A percentile compares a stretch with the other conserved stretches of the same genome.
Evolutionary conservation across 2,329 filamentous ascomycete genomes (phyloP).

Genomic region (Botrytis medusae): DNA sequence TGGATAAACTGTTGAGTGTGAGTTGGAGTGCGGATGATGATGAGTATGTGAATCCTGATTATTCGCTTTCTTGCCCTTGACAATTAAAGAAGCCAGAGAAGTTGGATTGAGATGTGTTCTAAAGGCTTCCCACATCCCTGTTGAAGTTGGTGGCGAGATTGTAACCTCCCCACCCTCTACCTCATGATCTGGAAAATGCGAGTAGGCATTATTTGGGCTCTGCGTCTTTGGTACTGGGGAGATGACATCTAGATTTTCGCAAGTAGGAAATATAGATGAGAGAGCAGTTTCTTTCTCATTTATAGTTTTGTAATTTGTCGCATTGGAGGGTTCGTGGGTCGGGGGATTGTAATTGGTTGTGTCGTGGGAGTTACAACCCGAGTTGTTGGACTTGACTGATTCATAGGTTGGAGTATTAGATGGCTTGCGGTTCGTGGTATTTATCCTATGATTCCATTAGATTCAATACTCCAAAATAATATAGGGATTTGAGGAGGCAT

Average conservation of each 20-base stretch:
- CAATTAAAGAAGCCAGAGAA: neutral
- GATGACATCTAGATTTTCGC: neutral
- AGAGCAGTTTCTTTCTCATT: neutral
- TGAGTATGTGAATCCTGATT: neutral
- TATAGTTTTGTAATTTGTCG: neutral
- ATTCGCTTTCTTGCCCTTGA: neutral
- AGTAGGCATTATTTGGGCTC: too few species aligned
- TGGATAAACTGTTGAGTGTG: neutral
- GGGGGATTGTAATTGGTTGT: neutral
- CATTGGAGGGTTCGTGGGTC: neutral
- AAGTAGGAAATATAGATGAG: neutral
- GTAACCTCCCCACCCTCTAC: fast-evolving
- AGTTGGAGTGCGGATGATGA: neutral
- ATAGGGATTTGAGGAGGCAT: neutral
- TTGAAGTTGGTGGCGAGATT: neutral
- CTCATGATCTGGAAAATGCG: neutral
- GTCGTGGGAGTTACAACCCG: neutral
- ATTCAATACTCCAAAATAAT: neutral
- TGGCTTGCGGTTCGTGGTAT: neutral
- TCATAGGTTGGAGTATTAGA: neutral
- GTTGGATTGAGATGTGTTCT: neutral
- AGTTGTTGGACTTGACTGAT: neutral
- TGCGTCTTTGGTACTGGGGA: neutral
- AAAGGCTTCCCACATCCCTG: neutral
- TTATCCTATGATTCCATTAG: neutral